phyloP scores from a whole-genome alignment of 2,329 filamentous ascomycete species.

The Xenoacremonium recifei region DNA sequence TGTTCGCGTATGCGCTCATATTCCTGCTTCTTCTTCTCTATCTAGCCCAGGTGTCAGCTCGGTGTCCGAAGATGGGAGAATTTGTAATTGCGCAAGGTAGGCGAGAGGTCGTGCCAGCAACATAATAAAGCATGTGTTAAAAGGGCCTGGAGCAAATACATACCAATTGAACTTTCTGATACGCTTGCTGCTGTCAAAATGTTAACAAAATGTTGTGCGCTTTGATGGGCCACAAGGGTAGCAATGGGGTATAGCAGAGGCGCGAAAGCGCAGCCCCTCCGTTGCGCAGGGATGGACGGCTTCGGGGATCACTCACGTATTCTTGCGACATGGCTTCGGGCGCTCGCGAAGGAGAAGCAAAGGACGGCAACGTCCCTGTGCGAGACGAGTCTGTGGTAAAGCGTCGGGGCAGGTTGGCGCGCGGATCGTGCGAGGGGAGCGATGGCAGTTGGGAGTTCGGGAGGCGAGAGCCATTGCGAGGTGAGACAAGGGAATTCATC shows the following conservation, averaged over 20 bases:
- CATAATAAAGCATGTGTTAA: no score
- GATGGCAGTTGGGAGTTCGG: constrained; percentile 48
- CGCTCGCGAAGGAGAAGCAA: constrained; percentile 52
- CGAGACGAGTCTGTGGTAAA: constrained; percentile 91
- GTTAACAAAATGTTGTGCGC: no score
- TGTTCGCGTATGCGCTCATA: constrained; percentile 90
- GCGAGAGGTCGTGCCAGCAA: no score
- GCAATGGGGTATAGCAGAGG: no score
- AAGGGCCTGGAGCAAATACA: no score
- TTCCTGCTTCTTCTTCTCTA: constrained; percentile 91
- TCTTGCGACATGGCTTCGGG: constrained; percentile 48
- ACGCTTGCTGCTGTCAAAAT: constrained; percentile 50
- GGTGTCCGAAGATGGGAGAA: no score
- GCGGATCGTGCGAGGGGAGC: constrained; percentile 60
- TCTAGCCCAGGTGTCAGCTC: constrained; percentile 53
- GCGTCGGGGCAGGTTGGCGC: constrained; percentile 78
- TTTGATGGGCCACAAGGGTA: no score
- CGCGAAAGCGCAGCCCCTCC: no score
- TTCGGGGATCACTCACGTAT: constrained; percentile 37
- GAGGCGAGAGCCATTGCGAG: constrained; percentile 67
- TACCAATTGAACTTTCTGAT: constrained; percentile 77
- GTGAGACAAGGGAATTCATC: constrained; percentile 73
- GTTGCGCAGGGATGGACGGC: not conserved
- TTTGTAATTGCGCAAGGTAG: no score
- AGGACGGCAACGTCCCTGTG: constrained; percentile 69